Evolutionary conservation across 768 basidiomycete species (phyloP), one percentile per base, ranked within the genome.

Genomic region (Lactarius hengduanensis): DNA sequence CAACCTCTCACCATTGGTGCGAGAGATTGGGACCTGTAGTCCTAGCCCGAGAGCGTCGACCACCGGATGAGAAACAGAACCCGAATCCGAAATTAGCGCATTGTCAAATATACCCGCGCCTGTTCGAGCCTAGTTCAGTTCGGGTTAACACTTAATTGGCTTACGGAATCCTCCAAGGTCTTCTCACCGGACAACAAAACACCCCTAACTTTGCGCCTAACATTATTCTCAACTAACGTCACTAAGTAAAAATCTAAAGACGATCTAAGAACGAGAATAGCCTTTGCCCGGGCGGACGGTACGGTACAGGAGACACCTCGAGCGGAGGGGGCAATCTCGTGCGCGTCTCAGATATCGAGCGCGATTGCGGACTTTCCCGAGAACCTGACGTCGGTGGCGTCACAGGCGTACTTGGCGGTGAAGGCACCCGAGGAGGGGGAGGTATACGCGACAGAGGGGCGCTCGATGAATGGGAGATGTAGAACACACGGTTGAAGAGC

Each of bases 291-390:
- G 65, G 65, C 0, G 61, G 61, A 36, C 66, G 66, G 50, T 63
- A 59, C n/a, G 32, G 50, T n/a, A 67, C 38, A 18, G 66, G 57
- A 10, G 61, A 22, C 22, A 22, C 15, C 11, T 58, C 61, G 8
- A 18, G 57, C 22, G 61, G 53, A 10, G 66, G 66, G 15, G 66
- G 61, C 50, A 67, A 63, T 36, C 66, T 53, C 40, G 66, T 55
- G 22, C 61, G 66, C 11, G 61, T 67, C 61, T 67, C 66, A 8
- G 57, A 57, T 62, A 67, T 67, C 40, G 2, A 18, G 11, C 50
- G 38, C 0, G 40, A 18, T 34, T n/a, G 50, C 10, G 15, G 41
- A 30, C 34, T 43, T 15, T 32, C 28, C 9, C 28, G 4, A 55
- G 15, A 22, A 10, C 26, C 13, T 16, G 53, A 59, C n/a, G 10